phyloP scores from a whole-genome alignment of 2,329 filamentous ascomycete species.

The Microascus cirrosus region DNA sequence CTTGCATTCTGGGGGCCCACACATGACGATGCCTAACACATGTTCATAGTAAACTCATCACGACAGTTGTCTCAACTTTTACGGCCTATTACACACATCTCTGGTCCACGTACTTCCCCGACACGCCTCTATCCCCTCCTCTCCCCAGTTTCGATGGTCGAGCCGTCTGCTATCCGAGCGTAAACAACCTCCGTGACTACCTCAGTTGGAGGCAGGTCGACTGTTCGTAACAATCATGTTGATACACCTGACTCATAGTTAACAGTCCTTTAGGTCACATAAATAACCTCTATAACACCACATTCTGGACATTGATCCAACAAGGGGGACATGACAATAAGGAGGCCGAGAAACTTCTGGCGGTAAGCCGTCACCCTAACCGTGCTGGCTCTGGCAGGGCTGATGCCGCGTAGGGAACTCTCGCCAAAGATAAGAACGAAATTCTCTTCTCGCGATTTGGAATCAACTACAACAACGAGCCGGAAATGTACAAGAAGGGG shows the following conservation, averaged over 20 bases:
- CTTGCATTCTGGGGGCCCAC: no score
- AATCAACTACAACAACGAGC: constrained; percentile 97
- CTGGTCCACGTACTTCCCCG: constrained; percentile 68
- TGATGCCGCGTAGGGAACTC: constrained; percentile 50
- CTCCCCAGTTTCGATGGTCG: constrained; percentile 88
- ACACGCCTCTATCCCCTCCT: constrained; percentile 57
- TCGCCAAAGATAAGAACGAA: constrained; percentile 87
- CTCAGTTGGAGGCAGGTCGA: constrained; percentile 96
- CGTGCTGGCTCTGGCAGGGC: no score
- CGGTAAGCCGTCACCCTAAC: constrained; percentile 33
- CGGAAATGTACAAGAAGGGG: constrained; percentile 85
- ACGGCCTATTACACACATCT: constrained; percentile 79
- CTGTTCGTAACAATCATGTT: constrained; percentile 43
- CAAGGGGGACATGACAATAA: constrained; percentile 63
- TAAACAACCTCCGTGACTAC: constrained; percentile 80
- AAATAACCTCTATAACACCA: constrained; percentile 97
- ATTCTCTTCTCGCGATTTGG: constrained; percentile 80
- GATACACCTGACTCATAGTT: constrained; percentile 8
- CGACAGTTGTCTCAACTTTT: constrained; percentile 85
- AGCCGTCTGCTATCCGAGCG: constrained; percentile 78
- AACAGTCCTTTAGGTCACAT: constrained; percentile 59
- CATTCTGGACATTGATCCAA: constrained; percentile 84
- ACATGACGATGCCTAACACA: neutral
- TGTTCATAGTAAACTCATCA: constrained; percentile 65
- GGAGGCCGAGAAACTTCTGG: constrained; percentile 71